Conservation (phyloP, 208 protist genomes). For the Trypanosoma rangeli region DNA sequence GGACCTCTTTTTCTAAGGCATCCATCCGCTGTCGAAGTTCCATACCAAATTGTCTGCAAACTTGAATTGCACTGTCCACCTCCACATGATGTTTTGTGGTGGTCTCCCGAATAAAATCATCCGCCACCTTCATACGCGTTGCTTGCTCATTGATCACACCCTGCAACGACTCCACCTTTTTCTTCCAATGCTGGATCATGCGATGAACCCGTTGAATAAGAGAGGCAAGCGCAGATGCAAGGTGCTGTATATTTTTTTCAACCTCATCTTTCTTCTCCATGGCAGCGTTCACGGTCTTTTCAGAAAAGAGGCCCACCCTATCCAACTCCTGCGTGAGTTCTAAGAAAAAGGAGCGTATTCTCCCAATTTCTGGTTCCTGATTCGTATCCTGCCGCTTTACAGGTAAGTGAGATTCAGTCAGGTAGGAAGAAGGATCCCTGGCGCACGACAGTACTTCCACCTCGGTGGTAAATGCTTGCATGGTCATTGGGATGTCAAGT, state of each 20-base stretch:
- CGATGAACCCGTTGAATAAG: constrained; percentile 44
- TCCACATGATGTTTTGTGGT: constrained; percentile 33
- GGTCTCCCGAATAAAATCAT: constrained; percentile 52
- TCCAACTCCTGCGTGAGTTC: background rate
- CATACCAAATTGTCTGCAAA: constrained; percentile 43
- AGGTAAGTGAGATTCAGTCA: background rate
- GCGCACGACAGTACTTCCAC: constrained; percentile 15
- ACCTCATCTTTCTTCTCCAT: constrained; percentile 11
- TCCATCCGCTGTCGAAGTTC: constrained; percentile 64
- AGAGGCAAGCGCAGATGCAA: constrained; percentile 30
- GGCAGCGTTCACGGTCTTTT: background rate
- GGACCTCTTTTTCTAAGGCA: constrained; percentile 44
- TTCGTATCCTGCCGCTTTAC: background rate
- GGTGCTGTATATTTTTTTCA: background rate
- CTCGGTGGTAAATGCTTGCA: background rate
- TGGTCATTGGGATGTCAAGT: constrained; percentile 21
- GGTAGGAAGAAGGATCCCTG: background rate
- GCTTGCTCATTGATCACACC: constrained; percentile 46
- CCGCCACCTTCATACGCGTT: constrained; percentile 63
- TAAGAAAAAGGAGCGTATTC: constrained; percentile 15
- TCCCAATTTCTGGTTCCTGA: constrained; percentile 16
- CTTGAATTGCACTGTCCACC: constrained; percentile 38
- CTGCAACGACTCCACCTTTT: constrained; percentile 46
- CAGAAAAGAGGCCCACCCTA: background rate
- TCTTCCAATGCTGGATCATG: constrained; percentile 31